Evolutionary conservation across 192 early-diverging fungal species (phyloP).

Genomic region (Podila epicladia): DNA sequence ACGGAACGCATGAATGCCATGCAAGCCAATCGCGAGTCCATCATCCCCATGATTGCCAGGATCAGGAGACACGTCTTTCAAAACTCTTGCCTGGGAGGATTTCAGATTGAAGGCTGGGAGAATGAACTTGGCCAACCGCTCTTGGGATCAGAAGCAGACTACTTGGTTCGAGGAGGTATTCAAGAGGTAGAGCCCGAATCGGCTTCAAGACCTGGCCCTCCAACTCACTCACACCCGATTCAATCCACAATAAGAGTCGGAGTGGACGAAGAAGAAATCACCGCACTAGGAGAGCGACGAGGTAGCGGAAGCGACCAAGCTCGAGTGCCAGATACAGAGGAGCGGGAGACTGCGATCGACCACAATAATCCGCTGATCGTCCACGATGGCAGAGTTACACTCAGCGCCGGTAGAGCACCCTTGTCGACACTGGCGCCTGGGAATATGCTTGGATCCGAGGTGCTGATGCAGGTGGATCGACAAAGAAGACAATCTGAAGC

Average conservation of each 20-base stretch:
- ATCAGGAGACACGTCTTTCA: conserved; percentile 43
- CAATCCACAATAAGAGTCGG: not conserved
- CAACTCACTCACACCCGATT: conserved; percentile 8
- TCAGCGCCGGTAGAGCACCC: conserved; percentile 18
- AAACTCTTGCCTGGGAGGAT: conserved; percentile 21
- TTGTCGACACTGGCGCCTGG: conserved; percentile 21
- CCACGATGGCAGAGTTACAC: conserved; percentile 11
- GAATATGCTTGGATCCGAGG: conserved; percentile 35
- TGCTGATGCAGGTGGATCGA: conserved; percentile 39
- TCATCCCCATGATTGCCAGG: conserved; percentile 24
- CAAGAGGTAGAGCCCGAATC: conserved; percentile 12
- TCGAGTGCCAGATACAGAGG: conserved; percentile 18
- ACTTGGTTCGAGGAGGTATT: conserved; percentile 33
- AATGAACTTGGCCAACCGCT: conserved; percentile 26
- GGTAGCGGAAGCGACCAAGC: conserved; percentile 1
- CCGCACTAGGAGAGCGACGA: conserved; percentile 1
- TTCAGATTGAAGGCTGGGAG: conserved; percentile 39
- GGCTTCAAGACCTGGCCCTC: not conserved
- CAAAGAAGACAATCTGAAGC: not conserved
- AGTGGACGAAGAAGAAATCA: conserved; percentile 9
- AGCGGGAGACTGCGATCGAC: conserved; percentile 6
- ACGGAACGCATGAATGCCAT: conserved; percentile 24
- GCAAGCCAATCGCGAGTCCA: conserved; percentile 31
- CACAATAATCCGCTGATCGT: conserved; percentile 6
- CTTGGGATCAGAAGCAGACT: conserved; percentile 36